Evolutionary conservation across 495 filamentous ascomycete genomes (phyloP).

Genomic region (Hypoxylon fragiforme): DNA sequence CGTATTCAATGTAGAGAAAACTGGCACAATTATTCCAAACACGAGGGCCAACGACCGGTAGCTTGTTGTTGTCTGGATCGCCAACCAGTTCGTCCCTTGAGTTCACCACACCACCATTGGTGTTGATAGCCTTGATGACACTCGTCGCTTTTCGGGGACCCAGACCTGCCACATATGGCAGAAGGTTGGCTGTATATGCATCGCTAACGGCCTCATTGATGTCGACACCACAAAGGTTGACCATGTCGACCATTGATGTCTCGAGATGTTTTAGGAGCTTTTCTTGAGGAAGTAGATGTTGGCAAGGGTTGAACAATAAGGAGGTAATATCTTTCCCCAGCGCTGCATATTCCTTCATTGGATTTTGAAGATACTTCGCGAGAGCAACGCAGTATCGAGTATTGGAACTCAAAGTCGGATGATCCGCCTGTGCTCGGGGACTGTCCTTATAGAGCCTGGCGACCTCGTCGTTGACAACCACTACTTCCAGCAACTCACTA

Average conservation of each 20-base stretch:
- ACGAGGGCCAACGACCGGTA: conserved; percentile 80
- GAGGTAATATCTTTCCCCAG: conserved; percentile 85
- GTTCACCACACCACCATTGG: conserved; percentile 80
- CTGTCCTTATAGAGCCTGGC: conserved; percentile 92
- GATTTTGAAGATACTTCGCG: conserved; percentile 88
- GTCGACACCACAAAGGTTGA: conserved; percentile 93
- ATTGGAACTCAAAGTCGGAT: conserved; percentile 73
- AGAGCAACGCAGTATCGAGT: conserved; percentile 87
- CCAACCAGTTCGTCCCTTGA: conserved; percentile 85
- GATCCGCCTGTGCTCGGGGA: conserved; percentile 75
- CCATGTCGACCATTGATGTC: conserved; percentile 95
- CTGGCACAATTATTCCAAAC: conserved; percentile 97
- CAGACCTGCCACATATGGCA: conserved; percentile 90
- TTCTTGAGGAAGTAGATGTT: conserved; percentile 83
- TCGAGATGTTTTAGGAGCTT: conserved; percentile 84
- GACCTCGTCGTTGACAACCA: conserved; percentile 94
- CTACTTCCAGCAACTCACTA: conserved; percentile 76
- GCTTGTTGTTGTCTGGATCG: conserved; percentile 72
- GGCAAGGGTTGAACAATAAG: conserved; percentile 83
- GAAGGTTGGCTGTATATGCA: conserved; percentile 75
- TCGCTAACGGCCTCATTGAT: conserved; percentile 87
- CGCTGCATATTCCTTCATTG: conserved; percentile 92
- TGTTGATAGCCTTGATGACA: conserved; percentile 85
- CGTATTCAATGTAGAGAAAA: conserved; percentile 87
- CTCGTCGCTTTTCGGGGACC: conserved; percentile 90